phyloP scores from a whole-genome alignment of 306 rosid species.

The Prunus armeniaca region DNA sequence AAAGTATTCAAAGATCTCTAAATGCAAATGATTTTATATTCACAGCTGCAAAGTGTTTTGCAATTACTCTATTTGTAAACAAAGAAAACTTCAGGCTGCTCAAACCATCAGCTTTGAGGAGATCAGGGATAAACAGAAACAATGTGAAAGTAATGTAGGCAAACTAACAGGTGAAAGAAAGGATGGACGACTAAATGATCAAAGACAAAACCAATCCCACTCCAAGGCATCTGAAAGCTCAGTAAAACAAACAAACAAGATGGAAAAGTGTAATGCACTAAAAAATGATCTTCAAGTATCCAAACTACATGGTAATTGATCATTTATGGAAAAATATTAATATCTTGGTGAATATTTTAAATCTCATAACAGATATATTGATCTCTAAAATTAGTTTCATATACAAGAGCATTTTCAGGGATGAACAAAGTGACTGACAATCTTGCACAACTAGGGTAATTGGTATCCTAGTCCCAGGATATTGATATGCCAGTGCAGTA shows the following conservation, averaged over 20 bases:
- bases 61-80: background rate
- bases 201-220: background rate
- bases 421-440: background rate
- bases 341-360: no score
- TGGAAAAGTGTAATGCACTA: background rate
- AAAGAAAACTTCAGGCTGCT: background rate
- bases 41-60: background rate
- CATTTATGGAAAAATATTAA: background rate
- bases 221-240: background rate
- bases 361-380: no score
- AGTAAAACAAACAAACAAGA: background rate
- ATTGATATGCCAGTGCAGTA: background rate
- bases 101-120: background rate
- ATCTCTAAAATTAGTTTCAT: background rate
- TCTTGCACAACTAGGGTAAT: background rate
- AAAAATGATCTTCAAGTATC: background rate
- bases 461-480: background rate
- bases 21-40: background rate
- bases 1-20: background rate
- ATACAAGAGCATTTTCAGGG: background rate
- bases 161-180: background rate
- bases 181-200: background rate
- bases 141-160: background rate
- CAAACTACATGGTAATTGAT: background rate
- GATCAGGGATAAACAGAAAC: background rate